A percentile compares a stretch with the other conserved stretches of the same genome.
phyloP scores from a whole-genome alignment of 345 rosid genomes.

The Linum tenue region DNA sequence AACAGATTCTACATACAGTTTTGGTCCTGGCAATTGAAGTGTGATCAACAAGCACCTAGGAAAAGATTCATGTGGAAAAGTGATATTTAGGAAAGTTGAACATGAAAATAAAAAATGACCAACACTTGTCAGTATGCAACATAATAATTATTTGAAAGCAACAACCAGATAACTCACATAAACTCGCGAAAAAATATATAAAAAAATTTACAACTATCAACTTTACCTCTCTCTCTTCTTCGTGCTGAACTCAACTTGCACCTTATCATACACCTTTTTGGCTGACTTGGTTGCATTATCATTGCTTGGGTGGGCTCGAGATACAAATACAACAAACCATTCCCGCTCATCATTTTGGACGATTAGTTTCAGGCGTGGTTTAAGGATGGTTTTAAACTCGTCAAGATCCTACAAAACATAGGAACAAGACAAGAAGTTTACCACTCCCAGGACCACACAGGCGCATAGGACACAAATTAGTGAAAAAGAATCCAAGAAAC shows the following conservation, averaged over 20 bases:
- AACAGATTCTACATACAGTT: no score
- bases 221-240: constrained; percentile 87
- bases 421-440: constrained; percentile 5
- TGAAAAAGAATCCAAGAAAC: background rate
- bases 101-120: no score
- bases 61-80: no score
- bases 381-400: constrained; percentile 88
- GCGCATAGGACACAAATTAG: no score
- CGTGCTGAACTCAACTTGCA: constrained; percentile 93
- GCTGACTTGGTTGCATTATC: constrained; percentile 82
- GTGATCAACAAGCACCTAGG: no score
- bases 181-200: background rate
- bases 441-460: constrained; percentile 8
- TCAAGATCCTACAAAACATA: constrained; percentile 64
- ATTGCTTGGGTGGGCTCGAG: constrained; percentile 81
- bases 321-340: constrained; percentile 94
- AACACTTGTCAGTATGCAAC: no score
- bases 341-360: constrained; percentile 89
- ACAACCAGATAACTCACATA: background rate
- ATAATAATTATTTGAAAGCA: no score
- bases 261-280: constrained; percentile 77
- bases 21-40: no score
- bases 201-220: constrained; percentile 1
- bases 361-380: constrained; percentile 81
- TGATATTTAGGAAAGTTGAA: background rate